Evolutionary conservation across 345 rosid genomes (phyloP).

Genomic region (Eucalyptus marginata): DNA sequence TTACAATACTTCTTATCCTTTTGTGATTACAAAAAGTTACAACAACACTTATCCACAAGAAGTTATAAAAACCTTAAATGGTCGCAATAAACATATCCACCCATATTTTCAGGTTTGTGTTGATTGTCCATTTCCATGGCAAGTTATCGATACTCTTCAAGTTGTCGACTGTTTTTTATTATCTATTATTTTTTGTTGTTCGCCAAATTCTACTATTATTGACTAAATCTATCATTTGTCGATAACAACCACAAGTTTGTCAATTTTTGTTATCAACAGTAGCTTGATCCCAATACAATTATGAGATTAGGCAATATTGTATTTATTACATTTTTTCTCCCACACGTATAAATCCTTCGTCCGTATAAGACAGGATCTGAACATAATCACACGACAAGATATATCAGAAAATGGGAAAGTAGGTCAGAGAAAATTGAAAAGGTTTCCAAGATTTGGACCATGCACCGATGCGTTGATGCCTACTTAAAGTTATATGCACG

Average conservation of each 20-base stretch:
- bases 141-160: background rate
- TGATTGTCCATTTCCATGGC: background rate
- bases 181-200: accelerated
- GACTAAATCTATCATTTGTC: background rate
- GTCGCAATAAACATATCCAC: background rate
- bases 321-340: background rate
- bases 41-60: background rate
- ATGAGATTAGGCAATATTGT: background rate
- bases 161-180: too few relatives aligned
- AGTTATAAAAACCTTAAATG: background rate
- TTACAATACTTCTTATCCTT: background rate
- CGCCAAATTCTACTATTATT: background rate
- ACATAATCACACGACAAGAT: background rate
- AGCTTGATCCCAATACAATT: background rate
- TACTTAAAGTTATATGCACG: background rate
- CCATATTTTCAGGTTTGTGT: background rate
- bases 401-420: background rate
- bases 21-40: background rate
- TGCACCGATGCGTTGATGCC: background rate
- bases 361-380: background rate
- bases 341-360: background rate
- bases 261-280: background rate
- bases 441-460: background rate
- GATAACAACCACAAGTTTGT: background rate
- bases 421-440: too few relatives aligned